phyloP scores from a whole-genome alignment of 305 asterid genomes.

The Ajuga reptans region DNA sequence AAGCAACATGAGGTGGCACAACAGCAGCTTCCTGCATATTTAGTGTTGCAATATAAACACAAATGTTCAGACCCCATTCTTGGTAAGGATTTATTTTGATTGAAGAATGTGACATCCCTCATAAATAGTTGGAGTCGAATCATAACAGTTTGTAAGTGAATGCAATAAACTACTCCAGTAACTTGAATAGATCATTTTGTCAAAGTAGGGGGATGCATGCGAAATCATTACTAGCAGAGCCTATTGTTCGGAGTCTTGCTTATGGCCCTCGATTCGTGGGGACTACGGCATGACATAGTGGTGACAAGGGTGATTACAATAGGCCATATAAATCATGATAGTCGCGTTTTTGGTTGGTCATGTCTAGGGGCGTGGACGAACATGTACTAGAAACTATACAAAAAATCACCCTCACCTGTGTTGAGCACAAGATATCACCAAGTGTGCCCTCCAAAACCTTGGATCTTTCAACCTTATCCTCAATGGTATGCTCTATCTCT shows the following conservation, averaged over 20 bases:
- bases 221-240: not conserved
- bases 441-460: constrained; percentile 52
- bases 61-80: not conserved
- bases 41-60: not conserved
- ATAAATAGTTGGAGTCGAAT: no score
- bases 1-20: constrained; percentile 67
- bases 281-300: no score
- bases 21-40: constrained; percentile 65
- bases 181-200: no score
- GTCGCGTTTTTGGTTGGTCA: not conserved
- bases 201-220: not conserved
- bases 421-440: constrained; percentile 51
- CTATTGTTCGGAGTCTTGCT: not conserved
- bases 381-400: not conserved
- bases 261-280: not conserved
- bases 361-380: not conserved
- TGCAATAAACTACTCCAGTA: no score
- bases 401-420: constrained; percentile 38
- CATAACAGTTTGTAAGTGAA: no score
- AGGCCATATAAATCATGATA: no score
- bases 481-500: constrained; percentile 59
- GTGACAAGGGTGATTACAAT: no score
- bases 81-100: not conserved
- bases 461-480: constrained; percentile 54
- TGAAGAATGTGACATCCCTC: not conserved